Percentiles rank a stretch among this genome's conserved stretches.
These are phyloP conservation scores for Auriscalpium orientale DNA, from an alignment of 768 basidiomycete genomes.

Conservation along the genomic window DNA sequence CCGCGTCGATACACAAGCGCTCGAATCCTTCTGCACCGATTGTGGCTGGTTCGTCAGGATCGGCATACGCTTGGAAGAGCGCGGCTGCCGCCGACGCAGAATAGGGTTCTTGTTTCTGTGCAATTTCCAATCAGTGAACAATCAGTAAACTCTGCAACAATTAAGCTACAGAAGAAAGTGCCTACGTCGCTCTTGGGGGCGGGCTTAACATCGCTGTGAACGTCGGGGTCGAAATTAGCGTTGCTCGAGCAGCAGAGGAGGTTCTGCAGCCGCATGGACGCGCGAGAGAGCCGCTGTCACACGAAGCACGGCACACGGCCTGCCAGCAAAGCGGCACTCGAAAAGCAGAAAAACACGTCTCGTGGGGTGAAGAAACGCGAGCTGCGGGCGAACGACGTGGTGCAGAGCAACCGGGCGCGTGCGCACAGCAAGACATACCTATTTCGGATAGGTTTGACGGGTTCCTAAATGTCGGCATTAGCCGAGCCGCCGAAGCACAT, in stretches of 20 bases:
- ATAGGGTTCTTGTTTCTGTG: conserved; percentile 32
- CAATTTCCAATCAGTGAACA: not conserved
- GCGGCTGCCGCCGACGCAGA: conserved; percentile 37
- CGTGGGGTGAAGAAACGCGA: not conserved
- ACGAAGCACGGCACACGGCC: conserved; percentile 1
- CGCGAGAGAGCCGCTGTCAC: not conserved
- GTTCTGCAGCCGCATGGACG: conserved; percentile 10
- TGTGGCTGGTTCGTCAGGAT: conserved; percentile 40
- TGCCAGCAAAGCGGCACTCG: conserved; percentile 5
- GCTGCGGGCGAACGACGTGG: not conserved
- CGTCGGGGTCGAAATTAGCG: conserved; percentile 3
- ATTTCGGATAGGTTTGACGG: conserved; percentile 11
- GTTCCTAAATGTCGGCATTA: conserved; percentile 9
- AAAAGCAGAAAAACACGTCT: conserved; percentile 2
- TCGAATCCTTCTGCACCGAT: conserved; percentile 74
- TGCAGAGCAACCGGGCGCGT: not conserved
- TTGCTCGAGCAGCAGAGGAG: conserved; percentile 9
- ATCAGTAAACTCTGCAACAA: not conserved
- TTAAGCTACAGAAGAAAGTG: not conserved
- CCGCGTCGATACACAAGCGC: conserved; percentile 58
- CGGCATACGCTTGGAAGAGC: conserved; percentile 57
- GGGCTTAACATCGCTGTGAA: not conserved
- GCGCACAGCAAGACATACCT: conserved; percentile 9
- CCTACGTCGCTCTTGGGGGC: conserved; percentile 1
- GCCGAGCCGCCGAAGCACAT: not conserved